Conservation (phyloP, 164 flowering plant genomes). For the Berberis thunbergii region DNA sequence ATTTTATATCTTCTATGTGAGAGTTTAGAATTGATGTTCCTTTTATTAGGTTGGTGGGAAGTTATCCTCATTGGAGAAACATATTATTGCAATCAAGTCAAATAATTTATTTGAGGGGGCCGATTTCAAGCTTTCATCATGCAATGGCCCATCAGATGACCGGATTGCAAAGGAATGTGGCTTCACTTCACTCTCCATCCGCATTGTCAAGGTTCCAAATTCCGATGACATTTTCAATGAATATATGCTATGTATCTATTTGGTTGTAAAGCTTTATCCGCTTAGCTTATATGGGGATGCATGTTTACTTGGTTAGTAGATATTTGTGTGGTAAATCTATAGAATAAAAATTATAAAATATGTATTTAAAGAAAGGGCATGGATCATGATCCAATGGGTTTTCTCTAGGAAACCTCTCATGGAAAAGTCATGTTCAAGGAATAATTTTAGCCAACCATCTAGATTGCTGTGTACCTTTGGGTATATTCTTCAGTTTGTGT, state of each 20-base stretch:
- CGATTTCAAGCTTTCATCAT: conserved; percentile 91
- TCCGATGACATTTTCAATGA: not conserved
- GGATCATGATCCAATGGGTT: too few relatives aligned
- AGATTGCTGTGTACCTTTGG: too few relatives aligned
- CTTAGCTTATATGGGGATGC: too few relatives aligned
- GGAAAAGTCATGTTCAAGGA: too few relatives aligned
- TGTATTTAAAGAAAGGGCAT: too few relatives aligned
- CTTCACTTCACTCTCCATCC: conserved; percentile 81
- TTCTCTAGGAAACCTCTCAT: too few relatives aligned
- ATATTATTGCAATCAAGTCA: conserved; percentile 51
- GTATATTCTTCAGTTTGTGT: too few relatives aligned
- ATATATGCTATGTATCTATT: not conserved
- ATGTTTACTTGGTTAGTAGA: too few relatives aligned
- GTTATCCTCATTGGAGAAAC: conserved; percentile 49
- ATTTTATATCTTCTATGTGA: too few relatives aligned
- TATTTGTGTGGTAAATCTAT: too few relatives aligned
- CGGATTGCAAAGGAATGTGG: conserved; percentile 76
- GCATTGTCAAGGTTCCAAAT: conserved; percentile 63
- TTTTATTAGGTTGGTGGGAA: conserved; percentile 69
- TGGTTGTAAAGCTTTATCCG: not conserved
- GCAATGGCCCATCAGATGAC: conserved; percentile 42
- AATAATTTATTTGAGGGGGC: conserved; percentile 70
- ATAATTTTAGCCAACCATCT: too few relatives aligned
- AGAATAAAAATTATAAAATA: too few relatives aligned
- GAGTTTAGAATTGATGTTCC: not conserved